These are phyloP conservation scores for Arabidopsis arenosa DNA, from an alignment of 345 rosid species.

Conservation along the genomic window DNA sequence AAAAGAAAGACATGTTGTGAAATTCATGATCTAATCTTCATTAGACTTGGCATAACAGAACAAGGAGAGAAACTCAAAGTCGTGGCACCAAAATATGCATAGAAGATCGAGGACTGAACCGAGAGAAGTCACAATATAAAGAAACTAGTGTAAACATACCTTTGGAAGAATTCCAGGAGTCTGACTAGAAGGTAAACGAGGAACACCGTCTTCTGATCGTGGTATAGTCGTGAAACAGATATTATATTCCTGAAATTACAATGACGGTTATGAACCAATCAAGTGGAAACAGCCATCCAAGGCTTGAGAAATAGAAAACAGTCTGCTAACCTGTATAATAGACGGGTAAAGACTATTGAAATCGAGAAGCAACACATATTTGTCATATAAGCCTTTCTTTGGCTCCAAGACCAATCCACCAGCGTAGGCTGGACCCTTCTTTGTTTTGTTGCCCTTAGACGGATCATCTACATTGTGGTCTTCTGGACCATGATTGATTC, in stretches of 20 bases:
- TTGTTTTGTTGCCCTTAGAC: slow-evolving; percentile 58
- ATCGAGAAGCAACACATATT: slow-evolving; percentile 89
- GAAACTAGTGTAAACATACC: slow-evolving; percentile 54
- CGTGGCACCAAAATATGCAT: slow-evolving; percentile 30
- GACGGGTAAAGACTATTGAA: slow-evolving; percentile 99
- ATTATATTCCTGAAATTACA: slow-evolving; percentile 76
- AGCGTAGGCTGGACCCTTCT: slow-evolving; percentile 88
- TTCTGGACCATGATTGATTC: slow-evolving; percentile 54
- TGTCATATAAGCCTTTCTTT: slow-evolving; percentile 93
- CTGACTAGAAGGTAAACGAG: slow-evolving; percentile 70
- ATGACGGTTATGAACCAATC: slow-evolving; percentile 23
- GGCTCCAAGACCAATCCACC: slow-evolving; percentile 99
- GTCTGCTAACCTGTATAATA: slow-evolving; percentile 83
- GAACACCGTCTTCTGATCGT: slow-evolving; percentile 75
- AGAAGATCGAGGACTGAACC: neutral
- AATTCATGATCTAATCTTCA: slow-evolving; percentile 28
- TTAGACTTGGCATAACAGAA: slow-evolving; percentile 10
- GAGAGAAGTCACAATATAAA: neutral
- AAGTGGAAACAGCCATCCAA: slow-evolving; percentile 28
- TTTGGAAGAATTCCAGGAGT: slow-evolving; percentile 88
- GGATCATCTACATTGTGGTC: slow-evolving; percentile 53
- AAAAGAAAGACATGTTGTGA: slow-evolving; percentile 41
- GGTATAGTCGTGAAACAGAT: slow-evolving; percentile 97
- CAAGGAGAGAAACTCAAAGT: slow-evolving; percentile 22
- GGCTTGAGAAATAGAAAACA: slow-evolving; percentile 18